A percentile compares a stretch with the other conserved stretches of the same genome.
phyloP scores from a whole-genome alignment of 495 filamentous ascomycete species.

The Pyrenula aspistea region DNA sequence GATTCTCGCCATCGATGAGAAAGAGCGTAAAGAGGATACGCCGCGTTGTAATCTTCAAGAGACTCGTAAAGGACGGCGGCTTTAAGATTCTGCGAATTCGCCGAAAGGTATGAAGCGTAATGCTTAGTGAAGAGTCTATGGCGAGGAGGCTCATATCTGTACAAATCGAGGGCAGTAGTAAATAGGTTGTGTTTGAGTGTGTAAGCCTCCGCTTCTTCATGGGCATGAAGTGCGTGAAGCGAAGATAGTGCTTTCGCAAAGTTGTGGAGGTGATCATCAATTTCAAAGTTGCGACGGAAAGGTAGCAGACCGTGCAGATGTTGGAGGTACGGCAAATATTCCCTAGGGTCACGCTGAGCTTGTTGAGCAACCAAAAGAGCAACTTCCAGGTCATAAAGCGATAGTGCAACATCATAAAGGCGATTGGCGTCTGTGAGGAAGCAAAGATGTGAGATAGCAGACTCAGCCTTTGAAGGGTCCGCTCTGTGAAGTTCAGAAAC shows the following conservation, averaged over 20 bases:
- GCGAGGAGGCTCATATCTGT: constrained; percentile 60
- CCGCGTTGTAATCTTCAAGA: constrained; percentile 55
- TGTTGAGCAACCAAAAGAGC: constrained; percentile 86
- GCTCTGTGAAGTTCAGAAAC: constrained; percentile 56
- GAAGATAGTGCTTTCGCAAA: constrained; percentile 64
- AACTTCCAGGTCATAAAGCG: constrained; percentile 83
- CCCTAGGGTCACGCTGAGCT: constrained; percentile 87
- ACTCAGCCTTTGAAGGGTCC: constrained; percentile 56
- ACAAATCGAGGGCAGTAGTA: constrained; percentile 62
- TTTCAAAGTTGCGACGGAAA: constrained; percentile 61
- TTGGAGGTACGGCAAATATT: constrained; percentile 92
- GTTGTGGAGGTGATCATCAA: constrained; percentile 76
- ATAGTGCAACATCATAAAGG: constrained; percentile 84
- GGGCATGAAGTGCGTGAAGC: constrained; percentile 52
- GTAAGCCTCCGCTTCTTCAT: constrained; percentile 68
- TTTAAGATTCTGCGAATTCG: constrained; percentile 64
- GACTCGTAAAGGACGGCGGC: constrained; percentile 82
- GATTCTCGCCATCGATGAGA: constrained; percentile 87
- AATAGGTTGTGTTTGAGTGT: constrained; percentile 70
- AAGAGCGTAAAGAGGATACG: constrained; percentile 66
- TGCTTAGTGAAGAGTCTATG: constrained; percentile 53
- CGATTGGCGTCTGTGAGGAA: constrained; percentile 88
- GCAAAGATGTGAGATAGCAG: constrained; percentile 89
- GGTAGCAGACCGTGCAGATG: constrained; percentile 61
- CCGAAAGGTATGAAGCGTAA: constrained; percentile 68